Percentiles rank a stretch among this genome's conserved stretches.
These are phyloP conservation scores for Dillenia turbinata DNA, from an alignment of 164 flowering plant genomes.

Conservation along the genomic window DNA sequence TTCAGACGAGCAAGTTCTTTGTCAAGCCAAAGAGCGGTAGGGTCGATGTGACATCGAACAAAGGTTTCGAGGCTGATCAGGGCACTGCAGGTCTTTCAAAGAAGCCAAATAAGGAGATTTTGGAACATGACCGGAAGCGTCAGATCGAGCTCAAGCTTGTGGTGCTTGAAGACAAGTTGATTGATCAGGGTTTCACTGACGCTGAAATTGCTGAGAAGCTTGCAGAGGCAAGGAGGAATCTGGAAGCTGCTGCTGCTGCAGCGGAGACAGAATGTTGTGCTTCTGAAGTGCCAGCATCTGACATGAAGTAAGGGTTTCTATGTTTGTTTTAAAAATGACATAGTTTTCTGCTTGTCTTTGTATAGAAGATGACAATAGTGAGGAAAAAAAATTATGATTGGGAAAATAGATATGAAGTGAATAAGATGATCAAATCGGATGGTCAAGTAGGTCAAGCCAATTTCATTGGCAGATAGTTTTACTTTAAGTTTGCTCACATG, in stretches of 20 bases:
- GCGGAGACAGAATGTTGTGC: constrained; percentile 26
- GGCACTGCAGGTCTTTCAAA: constrained; percentile 35
- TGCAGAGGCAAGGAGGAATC: constrained; percentile 46
- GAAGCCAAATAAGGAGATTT: constrained; percentile 41
- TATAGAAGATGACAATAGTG: too few species aligned
- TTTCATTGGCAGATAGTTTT: too few species aligned
- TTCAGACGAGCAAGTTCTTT: constrained; percentile 46
- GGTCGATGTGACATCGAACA: constrained; percentile 11
- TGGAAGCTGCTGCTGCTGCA: constrained; percentile 51
- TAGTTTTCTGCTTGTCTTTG: too few species aligned
- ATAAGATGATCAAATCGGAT: too few species aligned
- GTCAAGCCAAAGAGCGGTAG: constrained; percentile 26
- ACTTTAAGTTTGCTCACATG: too few species aligned
- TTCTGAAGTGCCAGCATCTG: too few species aligned
- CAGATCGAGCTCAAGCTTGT: constrained; percentile 43
- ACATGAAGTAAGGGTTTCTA: too few species aligned
- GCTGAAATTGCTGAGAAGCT: constrained; percentile 64
- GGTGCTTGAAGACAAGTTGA: constrained; percentile 39
- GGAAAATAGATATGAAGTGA: too few species aligned
- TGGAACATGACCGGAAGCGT: constrained; percentile 47
- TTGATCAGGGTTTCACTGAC: constrained; percentile 77
- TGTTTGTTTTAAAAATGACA: too few species aligned
- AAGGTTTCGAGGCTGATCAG: constrained; percentile 35
- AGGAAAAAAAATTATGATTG: too few species aligned
- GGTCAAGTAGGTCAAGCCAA: too few species aligned